A percentile compares a stretch with the other conserved stretches of the same genome.
Evolutionary conservation across 176 grass and related monocot species (phyloP).

Genomic region (Ananas comosus): DNA sequence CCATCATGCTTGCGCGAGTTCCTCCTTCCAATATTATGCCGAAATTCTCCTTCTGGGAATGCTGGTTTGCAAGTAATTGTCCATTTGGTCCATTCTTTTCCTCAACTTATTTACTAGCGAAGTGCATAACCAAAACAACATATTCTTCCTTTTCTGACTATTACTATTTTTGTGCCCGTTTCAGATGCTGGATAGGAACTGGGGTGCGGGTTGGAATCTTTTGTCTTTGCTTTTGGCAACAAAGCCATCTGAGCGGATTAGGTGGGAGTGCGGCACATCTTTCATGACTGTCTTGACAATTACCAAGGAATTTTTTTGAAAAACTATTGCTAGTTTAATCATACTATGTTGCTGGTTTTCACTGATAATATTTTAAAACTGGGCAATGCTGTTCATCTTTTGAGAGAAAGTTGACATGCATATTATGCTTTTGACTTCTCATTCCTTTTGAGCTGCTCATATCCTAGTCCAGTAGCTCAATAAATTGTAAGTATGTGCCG

Average conservation of each 20-base stretch:
- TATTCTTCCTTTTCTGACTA: conserved; percentile 20
- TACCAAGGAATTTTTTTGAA: too few species aligned
- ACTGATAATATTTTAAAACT: too few species aligned
- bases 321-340: too few species aligned
- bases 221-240: conserved; percentile 72
- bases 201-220: conserved; percentile 95
- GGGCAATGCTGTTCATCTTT: too few species aligned
- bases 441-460: too few species aligned
- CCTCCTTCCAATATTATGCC: conserved; percentile 60
- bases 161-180: conserved; percentile 13
- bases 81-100: conserved; percentile 11
- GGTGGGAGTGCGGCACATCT: conserved; percentile 31
- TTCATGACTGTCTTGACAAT: neutral
- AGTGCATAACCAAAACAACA: conserved; percentile 8
- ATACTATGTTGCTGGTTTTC: too few species aligned
- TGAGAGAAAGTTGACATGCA: too few species aligned
- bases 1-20: conserved; percentile 93
- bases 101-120: conserved; percentile 2
- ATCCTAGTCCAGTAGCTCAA: too few species aligned
- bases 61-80: conserved; percentile 61
- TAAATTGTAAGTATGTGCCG: too few species aligned
- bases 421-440: too few species aligned
- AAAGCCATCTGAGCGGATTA: conserved; percentile 81
- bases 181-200: conserved; percentile 84
- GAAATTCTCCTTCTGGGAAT: conserved; percentile 72